Evolutionary conservation across 169 alveolate genomes (phyloP), one percentile per base, ranked within the genome.

Genomic region (Amoebophrya sp.): DNA sequence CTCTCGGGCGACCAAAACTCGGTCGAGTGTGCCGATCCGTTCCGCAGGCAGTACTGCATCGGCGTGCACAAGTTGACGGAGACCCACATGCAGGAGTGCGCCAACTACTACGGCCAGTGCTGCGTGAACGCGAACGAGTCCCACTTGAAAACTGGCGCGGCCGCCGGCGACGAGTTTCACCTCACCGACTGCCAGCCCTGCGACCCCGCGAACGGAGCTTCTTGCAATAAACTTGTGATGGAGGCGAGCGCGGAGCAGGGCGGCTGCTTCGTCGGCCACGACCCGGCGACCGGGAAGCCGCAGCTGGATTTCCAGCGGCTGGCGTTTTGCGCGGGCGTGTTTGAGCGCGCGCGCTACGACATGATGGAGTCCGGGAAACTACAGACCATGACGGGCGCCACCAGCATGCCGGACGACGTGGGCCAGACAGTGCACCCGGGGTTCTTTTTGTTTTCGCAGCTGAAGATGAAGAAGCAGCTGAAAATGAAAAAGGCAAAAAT

Each of bases 281-380:
- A n/a, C n/a, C n/a, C n/a, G n/a, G 66, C 66, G 29, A 47, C 66
- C 66, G 66, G 29, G 7, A 7, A 18, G 7, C 66, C 66, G 29
- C 83, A 66, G 29, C 83, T 66, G 32, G 83, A 66, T 25, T 66
- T 7, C 83, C 83, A 66, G 83, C 29, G 83, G 35, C 83, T 66
- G 29, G 83, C 83, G 83, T 66, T 66, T 25, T 66, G 83, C 35
- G 83, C 83, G 83, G 83, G 83, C 10, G 83, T 66, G 39, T 66
- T 66, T 25, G 83, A 66, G 35, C 83, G 83, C 35, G 83, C 83
- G 83, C 83, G 83, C 10, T 66, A 66, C 83, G 83, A 66, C 83
- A 66, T 66, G 83, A 7, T 66, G 39, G 83, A 66, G 83, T 25
- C 38, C 10, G 83, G 83, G 10, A 66, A 66, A n/a, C 83, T 66